phyloP scores from a whole-genome alignment of 1,284 basidiomycete species.

The Moniliella sp. region DNA sequence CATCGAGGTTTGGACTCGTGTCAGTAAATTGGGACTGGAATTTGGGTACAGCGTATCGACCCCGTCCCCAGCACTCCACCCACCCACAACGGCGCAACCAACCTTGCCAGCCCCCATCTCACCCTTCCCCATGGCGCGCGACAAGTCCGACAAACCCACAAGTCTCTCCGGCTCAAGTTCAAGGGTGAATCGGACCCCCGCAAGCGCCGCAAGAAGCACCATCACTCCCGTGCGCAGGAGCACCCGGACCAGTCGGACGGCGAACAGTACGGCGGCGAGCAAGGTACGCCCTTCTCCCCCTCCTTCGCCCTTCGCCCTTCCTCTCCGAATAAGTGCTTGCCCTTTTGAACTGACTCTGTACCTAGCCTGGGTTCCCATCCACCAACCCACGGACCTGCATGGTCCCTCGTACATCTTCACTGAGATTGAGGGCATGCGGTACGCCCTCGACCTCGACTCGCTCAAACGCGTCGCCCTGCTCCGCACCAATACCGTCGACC shows the following conservation, averaged over 20 bases:
- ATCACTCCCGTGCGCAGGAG: background rate
- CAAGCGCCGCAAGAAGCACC: slow-evolving; percentile 1
- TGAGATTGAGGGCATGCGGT: background rate
- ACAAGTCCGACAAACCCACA: too few relatives aligned
- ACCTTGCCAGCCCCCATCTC: too few relatives aligned
- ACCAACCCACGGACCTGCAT: slow-evolving; percentile 6
- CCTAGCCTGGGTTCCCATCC: slow-evolving; percentile 11
- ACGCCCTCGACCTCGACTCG: background rate
- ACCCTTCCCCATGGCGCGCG: too few relatives aligned
- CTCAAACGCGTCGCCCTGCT: slow-evolving; percentile 6
- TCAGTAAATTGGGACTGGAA: too few relatives aligned
- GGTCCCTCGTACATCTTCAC: slow-evolving; percentile 13
- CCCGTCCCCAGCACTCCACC: too few relatives aligned
- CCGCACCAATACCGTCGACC: slow-evolving; percentile 8
- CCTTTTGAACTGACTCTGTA: background rate
- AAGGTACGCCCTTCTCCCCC: slow-evolving; percentile 3
- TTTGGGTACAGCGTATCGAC: too few relatives aligned
- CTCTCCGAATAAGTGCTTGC: background rate
- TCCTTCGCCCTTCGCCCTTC: background rate
- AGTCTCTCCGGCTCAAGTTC: slow-evolving; percentile 1
- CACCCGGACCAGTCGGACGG: slow-evolving; percentile 1
- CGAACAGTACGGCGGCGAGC: slow-evolving; percentile 9
- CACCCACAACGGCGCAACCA: too few relatives aligned
- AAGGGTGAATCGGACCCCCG: slow-evolving; percentile 1
- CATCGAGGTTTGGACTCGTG: too few relatives aligned